phyloP scores from a whole-genome alignment of 129 eudicot species.

The Artemisia annua region DNA sequence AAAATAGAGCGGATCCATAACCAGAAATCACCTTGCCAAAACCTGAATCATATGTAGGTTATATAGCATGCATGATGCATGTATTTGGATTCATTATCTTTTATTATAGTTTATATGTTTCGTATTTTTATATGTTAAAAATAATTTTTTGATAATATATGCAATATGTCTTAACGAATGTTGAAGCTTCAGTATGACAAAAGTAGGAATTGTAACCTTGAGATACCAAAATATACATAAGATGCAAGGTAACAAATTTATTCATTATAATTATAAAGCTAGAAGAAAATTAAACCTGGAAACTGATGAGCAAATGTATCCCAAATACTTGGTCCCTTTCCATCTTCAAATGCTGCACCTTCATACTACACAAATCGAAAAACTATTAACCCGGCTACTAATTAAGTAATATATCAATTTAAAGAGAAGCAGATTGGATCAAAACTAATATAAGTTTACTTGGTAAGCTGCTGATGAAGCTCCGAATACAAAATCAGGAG shows the following conservation, averaged over 20 bases:
- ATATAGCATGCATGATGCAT: too few relatives aligned
- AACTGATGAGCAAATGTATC: conserved; percentile 25
- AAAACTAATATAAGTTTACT: not conserved
- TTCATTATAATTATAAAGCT: not conserved
- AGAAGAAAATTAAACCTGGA: conserved; percentile 22
- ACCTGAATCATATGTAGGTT: too few relatives aligned
- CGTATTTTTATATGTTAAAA: too few relatives aligned
- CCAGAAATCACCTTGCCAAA: too few relatives aligned
- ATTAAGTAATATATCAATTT: not conserved
- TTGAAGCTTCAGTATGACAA: too few relatives aligned
- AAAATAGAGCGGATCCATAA: too few relatives aligned
- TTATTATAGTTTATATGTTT: too few relatives aligned
- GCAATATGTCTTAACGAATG: too few relatives aligned
- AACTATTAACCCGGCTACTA: not conserved
- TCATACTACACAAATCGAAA: conserved; percentile 27
- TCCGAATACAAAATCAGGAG: conserved; percentile 16
- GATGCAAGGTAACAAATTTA: not conserved
- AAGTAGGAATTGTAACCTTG: not conserved
- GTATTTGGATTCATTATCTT: too few relatives aligned
- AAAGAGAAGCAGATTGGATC: not conserved
- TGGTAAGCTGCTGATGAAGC: conserved; percentile 23
- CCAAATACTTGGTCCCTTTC: conserved; percentile 35
- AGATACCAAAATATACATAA: not conserved
- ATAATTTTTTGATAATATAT: too few relatives aligned
- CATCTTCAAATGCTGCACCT: conserved; percentile 39